Conservation (phyloP, 805 yeast species). For the Kluyveromyces wickerhamii region DNA sequence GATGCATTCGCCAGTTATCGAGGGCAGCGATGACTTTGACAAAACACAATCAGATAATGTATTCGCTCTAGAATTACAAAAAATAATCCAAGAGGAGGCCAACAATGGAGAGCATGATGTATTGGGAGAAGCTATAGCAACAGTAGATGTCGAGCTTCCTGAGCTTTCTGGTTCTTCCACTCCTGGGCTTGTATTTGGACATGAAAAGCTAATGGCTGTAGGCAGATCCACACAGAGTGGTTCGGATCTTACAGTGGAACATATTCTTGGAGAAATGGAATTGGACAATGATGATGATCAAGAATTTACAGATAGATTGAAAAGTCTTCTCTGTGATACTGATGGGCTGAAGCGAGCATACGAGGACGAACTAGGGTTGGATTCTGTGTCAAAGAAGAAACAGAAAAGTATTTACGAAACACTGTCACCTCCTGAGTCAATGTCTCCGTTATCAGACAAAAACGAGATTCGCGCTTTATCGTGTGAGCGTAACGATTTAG, state of each 20-base stretch:
- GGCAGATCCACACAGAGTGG: neutral
- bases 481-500: conserved; percentile 14
- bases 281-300: neutral
- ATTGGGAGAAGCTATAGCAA: conserved; percentile 8
- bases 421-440: conserved; percentile 31
- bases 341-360: neutral
- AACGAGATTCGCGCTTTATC: neutral
- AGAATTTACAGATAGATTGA: conserved; percentile 2
- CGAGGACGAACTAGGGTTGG: neutral
- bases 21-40: conserved; percentile 3
- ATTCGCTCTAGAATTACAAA: conserved; percentile 4
- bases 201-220: neutral
- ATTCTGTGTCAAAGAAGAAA: conserved; percentile 1
- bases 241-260: conserved; percentile 5
- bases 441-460: conserved; percentile 26
- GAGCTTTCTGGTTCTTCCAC: conserved; percentile 5
- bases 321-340: neutral
- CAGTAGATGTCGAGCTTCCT: conserved; percentile 10
- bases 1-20: conserved; percentile 1
- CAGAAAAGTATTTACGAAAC: conserved; percentile 12
- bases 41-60: conserved; percentile 3
- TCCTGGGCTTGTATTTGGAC: conserved; percentile 1
- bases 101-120: conserved; percentile 3
- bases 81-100: conserved; percentile 4
- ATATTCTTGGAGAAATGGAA: conserved; percentile 3